These are phyloP conservation scores for Bassia scoparia DNA, from an alignment of 148 eudicot genomes.

Conservation along the genomic window DNA sequence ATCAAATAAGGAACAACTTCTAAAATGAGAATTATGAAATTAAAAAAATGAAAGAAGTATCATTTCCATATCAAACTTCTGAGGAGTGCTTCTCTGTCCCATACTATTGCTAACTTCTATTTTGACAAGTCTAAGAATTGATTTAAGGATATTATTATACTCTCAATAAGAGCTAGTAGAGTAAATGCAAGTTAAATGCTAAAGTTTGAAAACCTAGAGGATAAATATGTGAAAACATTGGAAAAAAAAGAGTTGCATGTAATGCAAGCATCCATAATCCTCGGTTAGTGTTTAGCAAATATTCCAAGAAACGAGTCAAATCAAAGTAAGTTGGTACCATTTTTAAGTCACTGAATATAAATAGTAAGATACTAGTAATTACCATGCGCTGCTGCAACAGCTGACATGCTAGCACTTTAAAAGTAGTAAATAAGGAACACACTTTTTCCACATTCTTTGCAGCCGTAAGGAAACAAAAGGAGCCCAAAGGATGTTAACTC, in stretches of 20 bases:
- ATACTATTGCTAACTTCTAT: neutral
- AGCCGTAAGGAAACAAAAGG: neutral
- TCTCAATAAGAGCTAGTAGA: neutral
- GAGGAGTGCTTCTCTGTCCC: neutral
- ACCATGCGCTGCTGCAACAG: constrained; percentile 98
- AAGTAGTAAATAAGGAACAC: constrained; percentile 96
- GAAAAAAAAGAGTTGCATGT: neutral
- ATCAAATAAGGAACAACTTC: too few species aligned
- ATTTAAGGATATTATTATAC: neutral
- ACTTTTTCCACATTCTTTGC: too few species aligned
- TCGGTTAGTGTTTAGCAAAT: neutral
- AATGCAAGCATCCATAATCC: neutral
- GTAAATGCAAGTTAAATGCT: neutral
- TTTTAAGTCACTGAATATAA: neutral
- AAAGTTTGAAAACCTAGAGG: neutral
- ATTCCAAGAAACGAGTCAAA: neutral
- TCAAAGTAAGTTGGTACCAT: neutral
- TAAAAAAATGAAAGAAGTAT: too few species aligned
- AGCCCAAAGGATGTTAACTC: neutral
- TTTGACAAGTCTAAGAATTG: neutral
- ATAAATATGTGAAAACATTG: neutral
- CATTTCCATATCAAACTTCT: neutral
- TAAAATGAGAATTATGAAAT: too few species aligned
- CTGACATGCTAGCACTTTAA: constrained; percentile 99
- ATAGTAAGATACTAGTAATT: constrained; percentile 9